These are phyloP conservation scores for Dothidotthia symphoricarpi DNA, from an alignment of 2,329 filamentous ascomycete genomes.

Conservation along the genomic window DNA sequence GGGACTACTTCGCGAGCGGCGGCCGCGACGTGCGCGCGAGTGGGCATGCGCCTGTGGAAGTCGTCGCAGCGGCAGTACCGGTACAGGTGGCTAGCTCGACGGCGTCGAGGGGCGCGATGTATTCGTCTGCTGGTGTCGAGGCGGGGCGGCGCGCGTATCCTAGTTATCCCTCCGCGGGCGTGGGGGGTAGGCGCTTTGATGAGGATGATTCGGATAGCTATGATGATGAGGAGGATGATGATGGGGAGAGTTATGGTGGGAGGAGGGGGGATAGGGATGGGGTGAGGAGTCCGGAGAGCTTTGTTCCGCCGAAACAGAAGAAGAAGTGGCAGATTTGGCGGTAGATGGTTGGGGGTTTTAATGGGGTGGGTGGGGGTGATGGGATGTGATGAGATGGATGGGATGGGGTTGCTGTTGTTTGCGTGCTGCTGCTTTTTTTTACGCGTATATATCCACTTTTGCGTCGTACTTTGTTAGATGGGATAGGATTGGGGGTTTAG, in stretches of 20 bases:
- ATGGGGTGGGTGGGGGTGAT: no score
- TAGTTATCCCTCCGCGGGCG: constrained; percentile 25
- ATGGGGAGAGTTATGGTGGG: constrained; percentile 20
- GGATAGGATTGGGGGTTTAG: no score
- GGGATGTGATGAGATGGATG: no score
- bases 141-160: constrained; percentile 1
- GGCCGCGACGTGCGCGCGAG: constrained; percentile 15
- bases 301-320: constrained; percentile 41
- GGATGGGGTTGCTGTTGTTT: no score
- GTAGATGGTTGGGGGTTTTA: constrained; percentile 3
- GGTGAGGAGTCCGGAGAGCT: constrained; percentile 32
- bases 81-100: constrained; percentile 1
- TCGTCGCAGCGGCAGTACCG: background rate
- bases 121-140: constrained; percentile 4
- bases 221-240: constrained; percentile 12
- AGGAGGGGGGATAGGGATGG: constrained; percentile 27
- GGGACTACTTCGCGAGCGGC: constrained; percentile 30
- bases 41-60: constrained; percentile 3
- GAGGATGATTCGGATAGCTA: constrained; percentile 33
- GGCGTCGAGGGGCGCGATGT: background rate
- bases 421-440: no score
- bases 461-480: no score
- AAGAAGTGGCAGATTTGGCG: constrained; percentile 42
- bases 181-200: constrained; percentile 31
- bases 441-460: no score